These are phyloP conservation scores for Colletotrichum liriopes DNA, from an alignment of 2,329 filamentous ascomycete species.

Conservation along the genomic window DNA sequence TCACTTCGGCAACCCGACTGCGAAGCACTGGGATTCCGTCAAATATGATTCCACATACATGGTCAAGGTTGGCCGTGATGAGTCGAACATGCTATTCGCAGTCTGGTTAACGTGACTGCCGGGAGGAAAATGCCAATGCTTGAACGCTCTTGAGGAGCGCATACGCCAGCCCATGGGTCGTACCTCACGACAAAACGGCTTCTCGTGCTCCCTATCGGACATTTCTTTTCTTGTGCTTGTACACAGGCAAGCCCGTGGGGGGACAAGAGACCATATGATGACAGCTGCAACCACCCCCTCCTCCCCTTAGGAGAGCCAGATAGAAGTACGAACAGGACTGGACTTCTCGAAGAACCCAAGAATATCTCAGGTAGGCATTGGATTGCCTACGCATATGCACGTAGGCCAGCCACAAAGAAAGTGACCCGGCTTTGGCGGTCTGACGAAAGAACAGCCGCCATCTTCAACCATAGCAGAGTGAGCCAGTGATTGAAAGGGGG, in stretches of 20 bases:
- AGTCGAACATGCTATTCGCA: neutral
- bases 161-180: slow-evolving; percentile 10
- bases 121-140: neutral
- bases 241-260: slow-evolving; percentile 55
- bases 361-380: slow-evolving; percentile 49
- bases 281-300: slow-evolving; percentile 58
- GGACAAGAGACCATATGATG: slow-evolving; percentile 56
- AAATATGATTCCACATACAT: slow-evolving; percentile 25
- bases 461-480: slow-evolving; percentile 17
- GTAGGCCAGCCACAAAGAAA: slow-evolving; percentile 51
- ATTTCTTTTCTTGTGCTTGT: slow-evolving; percentile 54
- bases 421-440: slow-evolving; percentile 43
- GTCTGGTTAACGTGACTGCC: slow-evolving; percentile 5
- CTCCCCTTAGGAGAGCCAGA: slow-evolving; percentile 47
- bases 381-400: slow-evolving; percentile 52
- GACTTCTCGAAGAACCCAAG: slow-evolving; percentile 59
- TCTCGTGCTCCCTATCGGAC: slow-evolving; percentile 42
- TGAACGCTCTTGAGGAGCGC: slow-evolving; percentile 4
- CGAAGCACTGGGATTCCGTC: neutral
- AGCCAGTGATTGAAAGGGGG: neutral
- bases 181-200: slow-evolving; percentile 6
- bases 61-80: neutral
- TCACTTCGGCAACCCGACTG: slow-evolving; percentile 20
- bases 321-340: slow-evolving; percentile 44
- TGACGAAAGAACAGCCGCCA: slow-evolving; percentile 32